These are phyloP conservation scores for Trichoderma simmonsii DNA, from an alignment of 2,329 filamentous ascomycete genomes.

Conservation along the genomic window DNA sequence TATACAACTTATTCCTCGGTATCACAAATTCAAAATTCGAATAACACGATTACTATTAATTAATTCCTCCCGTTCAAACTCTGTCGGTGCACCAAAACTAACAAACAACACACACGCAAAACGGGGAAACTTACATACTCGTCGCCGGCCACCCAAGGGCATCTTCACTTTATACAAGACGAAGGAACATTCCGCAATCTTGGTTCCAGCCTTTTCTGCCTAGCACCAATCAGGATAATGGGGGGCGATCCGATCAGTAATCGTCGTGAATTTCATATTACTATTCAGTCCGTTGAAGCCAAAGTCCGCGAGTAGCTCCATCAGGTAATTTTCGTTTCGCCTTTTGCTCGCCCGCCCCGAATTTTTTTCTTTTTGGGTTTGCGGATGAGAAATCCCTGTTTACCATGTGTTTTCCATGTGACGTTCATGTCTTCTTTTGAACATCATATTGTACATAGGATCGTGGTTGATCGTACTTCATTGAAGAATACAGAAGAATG, in stretches of 20 bases:
- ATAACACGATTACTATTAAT: neutral
- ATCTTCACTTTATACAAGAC: neutral
- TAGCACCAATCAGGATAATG: neutral
- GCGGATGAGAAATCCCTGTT: neutral
- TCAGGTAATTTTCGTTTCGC: neutral
- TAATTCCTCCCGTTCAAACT: neutral
- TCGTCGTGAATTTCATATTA: neutral
- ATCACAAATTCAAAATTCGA: neutral
- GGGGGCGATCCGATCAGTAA: conserved; percentile 8
- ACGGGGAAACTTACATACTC: neutral
- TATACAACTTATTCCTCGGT: neutral
- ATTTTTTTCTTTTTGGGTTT: neutral
- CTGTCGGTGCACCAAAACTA: neutral
- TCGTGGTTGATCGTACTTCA: neutral
- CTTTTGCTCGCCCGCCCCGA: neutral
- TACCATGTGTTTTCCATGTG: neutral
- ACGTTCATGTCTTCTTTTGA: neutral
- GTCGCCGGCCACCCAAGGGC: neutral
- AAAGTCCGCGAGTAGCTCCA: neutral
- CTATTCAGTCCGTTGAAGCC: neutral
- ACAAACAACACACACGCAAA: neutral
- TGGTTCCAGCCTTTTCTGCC: neutral
- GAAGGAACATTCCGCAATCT: neutral
- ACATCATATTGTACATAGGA: neutral
- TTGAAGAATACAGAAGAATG: neutral